A percentile compares a stretch with the other conserved stretches of the same genome.
Conservation (phyloP, 169 alveolate species). For the Eimeria acervulina region DNA sequence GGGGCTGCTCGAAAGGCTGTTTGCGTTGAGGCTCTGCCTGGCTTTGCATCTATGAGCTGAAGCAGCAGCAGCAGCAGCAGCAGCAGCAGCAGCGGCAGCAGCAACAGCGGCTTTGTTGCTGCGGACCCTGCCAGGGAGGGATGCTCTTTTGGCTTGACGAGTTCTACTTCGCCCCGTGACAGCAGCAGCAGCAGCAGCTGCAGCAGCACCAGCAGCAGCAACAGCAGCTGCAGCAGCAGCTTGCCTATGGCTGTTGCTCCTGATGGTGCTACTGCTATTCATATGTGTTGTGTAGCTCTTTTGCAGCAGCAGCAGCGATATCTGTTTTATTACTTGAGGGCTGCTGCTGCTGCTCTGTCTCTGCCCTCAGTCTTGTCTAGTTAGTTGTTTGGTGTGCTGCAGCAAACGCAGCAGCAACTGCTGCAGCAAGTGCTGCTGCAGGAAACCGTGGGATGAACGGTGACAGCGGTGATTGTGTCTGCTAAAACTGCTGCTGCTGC, state of each 20-base stretch:
- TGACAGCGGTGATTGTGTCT: neutral
- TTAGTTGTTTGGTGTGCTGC: neutral
- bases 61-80: conserved; percentile 53
- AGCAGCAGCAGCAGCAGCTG: conserved; percentile 27
- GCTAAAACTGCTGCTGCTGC: too few species aligned
- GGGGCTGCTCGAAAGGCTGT: neutral
- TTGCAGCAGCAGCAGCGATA: conserved; percentile 22
- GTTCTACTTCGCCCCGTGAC: neutral
- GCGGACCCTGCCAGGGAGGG: too few species aligned
- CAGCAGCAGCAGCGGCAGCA: conserved; percentile 64
- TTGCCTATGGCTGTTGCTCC: too few species aligned
- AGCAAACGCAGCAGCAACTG: conserved; percentile 11
- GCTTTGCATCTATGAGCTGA: conserved; percentile 4
- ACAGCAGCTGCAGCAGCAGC: too few species aligned
- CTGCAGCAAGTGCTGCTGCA: too few species aligned
- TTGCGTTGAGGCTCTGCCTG: conserved; percentile 59
- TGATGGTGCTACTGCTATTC: neutral
- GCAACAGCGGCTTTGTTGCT: neutral
- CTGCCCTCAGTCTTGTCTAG: too few species aligned
- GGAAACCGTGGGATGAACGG: conserved; percentile 6
- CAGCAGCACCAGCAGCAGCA: conserved; percentile 51
- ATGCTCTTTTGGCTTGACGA: neutral
- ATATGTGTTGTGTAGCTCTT: neutral
- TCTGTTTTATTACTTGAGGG: too few species aligned
- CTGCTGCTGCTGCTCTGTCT: too few species aligned